Base-by-base conservation (phyloP, 192 early-diverging fungal species). In the Podila epicladia region DNA sequence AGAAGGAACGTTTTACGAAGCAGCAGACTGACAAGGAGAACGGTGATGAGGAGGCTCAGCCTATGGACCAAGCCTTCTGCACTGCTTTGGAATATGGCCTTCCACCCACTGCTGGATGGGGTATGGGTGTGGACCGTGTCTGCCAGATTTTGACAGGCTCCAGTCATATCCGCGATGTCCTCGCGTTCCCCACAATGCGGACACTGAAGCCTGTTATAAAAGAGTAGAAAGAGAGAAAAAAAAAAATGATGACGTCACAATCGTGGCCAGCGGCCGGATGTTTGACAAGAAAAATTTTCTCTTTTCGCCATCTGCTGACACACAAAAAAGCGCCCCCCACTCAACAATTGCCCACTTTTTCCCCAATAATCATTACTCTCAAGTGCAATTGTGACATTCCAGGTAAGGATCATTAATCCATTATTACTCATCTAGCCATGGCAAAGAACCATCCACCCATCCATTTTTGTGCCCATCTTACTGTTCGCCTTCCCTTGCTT, bases 31-130 rank as follows among this genome's bases (percentile, higher is more conserved):
- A 97, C 64, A 83, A 89, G 62, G 83, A 90, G 28, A 60, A 72
- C 29, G 94, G 94, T 8, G 94, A 97, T 68, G 86, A 87, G 22
- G 96, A 97, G 55, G 93, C 93, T 4, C 93, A 91, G 55, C 73
- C 84, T 12, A 84, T 91, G 49, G 96, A 97, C 69, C 73, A 84
- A 15, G 91, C 86, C 5, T 97, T 95, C 71, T 91, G 89, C 65
- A 83, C 85, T 48, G 93, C 94, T 15, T 84, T 97, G 9, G 95
- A 97, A 67, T 93, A 91, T 69, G 96, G 92, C 1, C 77, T 97
- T 22, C 95, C 96, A 12, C 96, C 96, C 2, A 95, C 96, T 1
- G 93, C 88, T 22, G 96, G 96, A 20, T 97, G 94, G 94, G 96
- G 96, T 1, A 92, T 97, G 89, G 96, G 96, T 6, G 83, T 97